These are phyloP conservation scores for Coelastrella sp. DNA, from an alignment of 139 green algal species.

Conservation along the genomic window DNA sequence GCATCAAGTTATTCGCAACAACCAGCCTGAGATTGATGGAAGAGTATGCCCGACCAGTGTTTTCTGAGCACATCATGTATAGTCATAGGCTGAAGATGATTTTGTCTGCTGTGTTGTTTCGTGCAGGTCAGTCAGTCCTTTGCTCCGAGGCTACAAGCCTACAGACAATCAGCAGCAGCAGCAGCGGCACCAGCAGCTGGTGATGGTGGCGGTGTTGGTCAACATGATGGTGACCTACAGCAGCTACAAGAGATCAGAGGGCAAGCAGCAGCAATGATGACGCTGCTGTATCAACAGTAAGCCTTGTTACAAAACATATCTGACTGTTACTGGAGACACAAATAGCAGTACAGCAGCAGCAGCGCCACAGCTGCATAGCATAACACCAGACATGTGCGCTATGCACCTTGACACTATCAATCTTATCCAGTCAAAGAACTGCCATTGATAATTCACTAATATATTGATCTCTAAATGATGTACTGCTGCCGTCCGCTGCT, in stretches of 20 bases:
- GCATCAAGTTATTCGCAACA: no score
- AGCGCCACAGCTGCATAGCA: background rate
- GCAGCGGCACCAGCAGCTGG: no score
- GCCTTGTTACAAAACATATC: background rate
- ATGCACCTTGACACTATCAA: no score
- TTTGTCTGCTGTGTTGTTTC: background rate
- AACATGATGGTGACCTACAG: background rate
- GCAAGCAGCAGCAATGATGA: constrained; percentile 38
- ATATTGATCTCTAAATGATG: background rate
- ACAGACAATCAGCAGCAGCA: background rate
- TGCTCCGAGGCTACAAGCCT: background rate
- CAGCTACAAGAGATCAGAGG: background rate
- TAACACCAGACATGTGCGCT: no score
- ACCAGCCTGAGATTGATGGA: no score
- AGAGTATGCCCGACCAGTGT: background rate
- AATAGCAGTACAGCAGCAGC: background rate
- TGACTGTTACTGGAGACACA: background rate
- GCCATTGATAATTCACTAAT: background rate
- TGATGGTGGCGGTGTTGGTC: no score
- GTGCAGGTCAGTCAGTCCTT: constrained; percentile 21
- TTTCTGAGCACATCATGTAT: background rate
- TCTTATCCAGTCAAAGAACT: no score
- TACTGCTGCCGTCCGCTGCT: background rate
- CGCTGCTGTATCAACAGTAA: constrained; percentile 17
- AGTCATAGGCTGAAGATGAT: background rate